Base-by-base conservation (phyloP, 1,139 yeast species). In the Pichia sp. region DNA sequence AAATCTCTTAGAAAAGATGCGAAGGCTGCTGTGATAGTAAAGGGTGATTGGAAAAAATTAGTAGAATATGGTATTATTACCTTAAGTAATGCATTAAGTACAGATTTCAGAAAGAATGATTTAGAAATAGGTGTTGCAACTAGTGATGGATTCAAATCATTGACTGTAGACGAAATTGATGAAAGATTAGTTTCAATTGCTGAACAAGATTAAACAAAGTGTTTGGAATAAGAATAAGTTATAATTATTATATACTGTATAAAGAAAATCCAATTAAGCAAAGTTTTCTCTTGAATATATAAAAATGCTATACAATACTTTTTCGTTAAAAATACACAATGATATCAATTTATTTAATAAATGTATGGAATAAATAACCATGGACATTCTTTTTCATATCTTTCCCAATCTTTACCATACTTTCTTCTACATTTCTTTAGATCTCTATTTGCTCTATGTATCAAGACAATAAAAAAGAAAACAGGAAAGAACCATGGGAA, bases 401-500 rank as follows among this genome's bases (percentile, higher is more conserved):
- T 79, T 53, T 79, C 85, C 97, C 97, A 92, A 68, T 92, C 98
- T 45, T 79, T 82, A 43, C 97, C 97, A 62, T 92, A 92, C 72
- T 92, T 92, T 66, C 70, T 76, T 58, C 74, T 77, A 68, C 97
- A 88, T 68, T 92, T 88, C 57, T 80, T 76, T 56, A 82, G 78
- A 69, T 92, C 98, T 69, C 98, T 83, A 56, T 72, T 66, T 36
- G 95, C 89, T 68, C 98, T 83, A 68, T 92, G 98, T 45, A 84
- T 68, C 65, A 92, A 79, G 54, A 89, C 96, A 59, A 83, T 72
- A 54, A 89, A 78, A 78, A 89, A 92, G 72, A 92, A 92, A 35
- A 74, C 70, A 3, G 98, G 97, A 79, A 85, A 92, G 70, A 92
- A 92, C 92, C 96, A 92, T 42, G 97, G 96, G 72, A 92, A 79